Evolutionary conservation across 2,329 filamentous ascomycete genomes (phyloP), one percentile per base, ranked within the genome.

Genomic region (Oidium heveae): DNA sequence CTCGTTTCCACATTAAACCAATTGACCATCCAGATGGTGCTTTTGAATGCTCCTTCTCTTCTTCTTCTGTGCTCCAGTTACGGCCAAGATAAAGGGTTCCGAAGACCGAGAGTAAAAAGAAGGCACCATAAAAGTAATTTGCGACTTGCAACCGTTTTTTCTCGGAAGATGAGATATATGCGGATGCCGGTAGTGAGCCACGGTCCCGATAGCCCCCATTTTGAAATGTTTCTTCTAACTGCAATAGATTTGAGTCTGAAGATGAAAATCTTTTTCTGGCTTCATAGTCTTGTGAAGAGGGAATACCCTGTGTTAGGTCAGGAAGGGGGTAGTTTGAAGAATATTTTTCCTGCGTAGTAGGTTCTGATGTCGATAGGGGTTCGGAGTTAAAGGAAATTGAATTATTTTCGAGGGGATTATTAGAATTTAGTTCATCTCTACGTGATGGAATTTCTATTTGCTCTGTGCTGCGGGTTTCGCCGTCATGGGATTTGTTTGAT

Each of bases 281-380:
- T 68, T 95, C 89, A 57, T 81, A 81, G 55, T 82, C 84, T 55
- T 95, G 74, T 0, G 88, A 94, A 1, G 88, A 94, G 0, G 89
- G 89, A 58, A 96, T 94, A 59, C 89, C 89, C 64, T 89, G 82
- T n/a, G 86, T 91, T 47, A 96, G 74, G 65, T 96, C 88, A 54
- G 89, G 89, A 13, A 95, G 76, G 54, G 85, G 81, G 62, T 81
- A 75, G 54, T 76, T 39, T n/a, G 16, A 12, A 39, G 72, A 37
- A 12, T 39, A 18, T 24, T 16, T 20, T 53, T 53, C 33, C 53
- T 70, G 67, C 53, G 64, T 62, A 53, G 71, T 68, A 51, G 66
- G 58, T 46, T 71, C 67, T 55, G 68, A 62, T 52, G 66, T 62
- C 56, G 68, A 60, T 52, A 62, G 28, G 24, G 24, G 24, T 28